These are phyloP conservation scores for Phlebiopsis gigantea DNA, from an alignment of 768 basidiomycete species.

Conservation along the genomic window DNA sequence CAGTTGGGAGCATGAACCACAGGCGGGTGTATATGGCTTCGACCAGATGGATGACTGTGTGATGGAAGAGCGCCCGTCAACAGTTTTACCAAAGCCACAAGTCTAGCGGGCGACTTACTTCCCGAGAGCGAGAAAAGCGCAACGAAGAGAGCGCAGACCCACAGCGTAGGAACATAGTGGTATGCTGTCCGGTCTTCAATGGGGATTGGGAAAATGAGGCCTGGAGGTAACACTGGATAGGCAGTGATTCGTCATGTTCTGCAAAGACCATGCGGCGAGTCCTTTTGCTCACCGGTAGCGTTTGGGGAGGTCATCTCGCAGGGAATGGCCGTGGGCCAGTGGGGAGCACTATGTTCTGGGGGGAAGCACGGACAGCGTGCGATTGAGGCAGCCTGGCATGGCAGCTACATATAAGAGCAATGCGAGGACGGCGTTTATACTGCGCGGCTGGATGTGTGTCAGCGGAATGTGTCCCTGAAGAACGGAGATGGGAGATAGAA, in stretches of 20 bases:
- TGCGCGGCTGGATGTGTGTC: too few species aligned
- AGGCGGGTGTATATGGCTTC: constrained; percentile 27
- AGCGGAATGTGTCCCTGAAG: too few species aligned
- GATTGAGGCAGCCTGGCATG: neutral
- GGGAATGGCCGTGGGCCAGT: neutral
- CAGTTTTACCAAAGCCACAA: neutral
- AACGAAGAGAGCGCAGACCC: constrained; percentile 14
- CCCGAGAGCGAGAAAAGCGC: constrained; percentile 17
- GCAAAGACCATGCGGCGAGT: too few species aligned
- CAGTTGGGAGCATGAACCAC: constrained; percentile 32
- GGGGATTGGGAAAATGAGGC: neutral
- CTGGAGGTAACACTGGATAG: neutral
- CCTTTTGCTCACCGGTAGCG: too few species aligned
- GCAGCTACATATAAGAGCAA: neutral
- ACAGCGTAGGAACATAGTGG: constrained; percentile 13
- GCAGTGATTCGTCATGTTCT: neutral
- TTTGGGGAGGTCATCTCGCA: neutral
- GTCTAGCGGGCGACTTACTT: constrained; percentile 1
- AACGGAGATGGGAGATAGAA: too few species aligned
- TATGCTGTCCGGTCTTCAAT: neutral
- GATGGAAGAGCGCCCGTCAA: neutral
- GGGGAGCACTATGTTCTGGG: neutral
- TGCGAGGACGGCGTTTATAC: neutral
- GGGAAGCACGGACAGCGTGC: neutral
- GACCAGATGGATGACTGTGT: constrained; percentile 21